phyloP scores from a whole-genome alignment of 306 rosid genomes.

The Argentina anserina region DNA sequence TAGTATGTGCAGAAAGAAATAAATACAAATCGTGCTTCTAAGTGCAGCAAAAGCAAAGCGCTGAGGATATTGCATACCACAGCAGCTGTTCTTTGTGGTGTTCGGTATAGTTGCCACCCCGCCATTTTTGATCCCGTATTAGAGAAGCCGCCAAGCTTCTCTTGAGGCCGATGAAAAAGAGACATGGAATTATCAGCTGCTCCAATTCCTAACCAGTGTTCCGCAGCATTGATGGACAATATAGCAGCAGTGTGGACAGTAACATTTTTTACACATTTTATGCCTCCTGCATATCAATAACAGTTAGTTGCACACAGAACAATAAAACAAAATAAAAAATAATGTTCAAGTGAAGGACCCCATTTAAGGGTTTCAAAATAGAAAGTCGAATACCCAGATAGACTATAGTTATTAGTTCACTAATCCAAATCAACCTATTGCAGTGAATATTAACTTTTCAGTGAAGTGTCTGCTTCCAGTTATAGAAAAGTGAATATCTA shows the following conservation, averaged over 20 bases:
- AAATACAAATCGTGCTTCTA: background rate
- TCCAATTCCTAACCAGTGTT: slow-evolving; percentile 98
- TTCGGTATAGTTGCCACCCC: slow-evolving; percentile 97
- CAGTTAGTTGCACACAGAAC: background rate
- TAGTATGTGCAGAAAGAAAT: background rate
- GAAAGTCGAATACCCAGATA: background rate
- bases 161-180: slow-evolving; percentile 97
- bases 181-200: slow-evolving; percentile 97
- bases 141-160: slow-evolving; percentile 85
- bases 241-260: slow-evolving; percentile 77
- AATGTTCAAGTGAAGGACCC: no score
- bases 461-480: background rate
- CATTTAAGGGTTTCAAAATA: background rate
- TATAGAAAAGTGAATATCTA: background rate
- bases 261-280: slow-evolving; percentile 82
- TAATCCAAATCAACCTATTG: background rate
- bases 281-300: slow-evolving; percentile 59
- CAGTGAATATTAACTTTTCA: background rate
- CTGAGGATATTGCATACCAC: slow-evolving; percentile 53
- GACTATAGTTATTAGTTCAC: background rate
- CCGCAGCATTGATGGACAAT: slow-evolving; percentile 90
- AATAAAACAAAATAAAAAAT: background rate
- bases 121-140: slow-evolving; percentile 74
- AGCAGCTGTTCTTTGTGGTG: slow-evolving; percentile 86
- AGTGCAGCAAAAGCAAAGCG: background rate